Conservation (phyloP, 768 basidiomycete genomes). For the Calocera viscosa region DNA sequence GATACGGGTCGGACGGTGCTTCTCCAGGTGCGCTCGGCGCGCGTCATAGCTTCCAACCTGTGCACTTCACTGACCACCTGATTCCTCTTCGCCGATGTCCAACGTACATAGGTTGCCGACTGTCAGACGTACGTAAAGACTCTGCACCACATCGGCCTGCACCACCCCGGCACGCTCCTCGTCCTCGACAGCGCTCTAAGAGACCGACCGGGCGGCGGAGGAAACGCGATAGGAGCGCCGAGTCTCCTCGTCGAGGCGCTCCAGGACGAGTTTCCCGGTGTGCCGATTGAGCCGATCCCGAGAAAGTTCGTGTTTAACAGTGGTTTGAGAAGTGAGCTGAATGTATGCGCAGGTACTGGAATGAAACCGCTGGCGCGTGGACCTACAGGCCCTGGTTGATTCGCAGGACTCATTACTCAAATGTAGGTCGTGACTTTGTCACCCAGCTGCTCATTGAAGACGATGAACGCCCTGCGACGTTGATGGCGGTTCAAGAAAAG, state of each 20-base stretch:
- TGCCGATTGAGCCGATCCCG: slow-evolving; percentile 54
- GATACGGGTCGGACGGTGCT: slow-evolving; percentile 64
- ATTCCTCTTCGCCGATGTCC: slow-evolving; percentile 5
- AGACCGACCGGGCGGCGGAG: slow-evolving; percentile 26
- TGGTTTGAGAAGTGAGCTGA: neutral
- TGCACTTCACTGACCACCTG: slow-evolving; percentile 2
- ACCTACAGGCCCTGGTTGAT: neutral
- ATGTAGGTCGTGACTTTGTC: slow-evolving; percentile 58
- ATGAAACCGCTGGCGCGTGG: slow-evolving; percentile 54
- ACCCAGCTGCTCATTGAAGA: slow-evolving; percentile 66
- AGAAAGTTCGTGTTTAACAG: slow-evolving; percentile 31
- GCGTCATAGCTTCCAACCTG: neutral
- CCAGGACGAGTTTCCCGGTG: slow-evolving; percentile 56
- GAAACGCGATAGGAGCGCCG: slow-evolving; percentile 23
- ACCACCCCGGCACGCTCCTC: slow-evolving; percentile 55
- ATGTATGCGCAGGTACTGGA: slow-evolving; percentile 47
- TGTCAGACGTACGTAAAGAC: slow-evolving; percentile 83
- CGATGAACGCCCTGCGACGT: slow-evolving; percentile 65
- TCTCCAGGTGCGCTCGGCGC: slow-evolving; percentile 49
- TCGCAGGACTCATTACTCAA: slow-evolving; percentile 9
- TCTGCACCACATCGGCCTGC: slow-evolving; percentile 70
- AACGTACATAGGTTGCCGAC: slow-evolving; percentile 51
- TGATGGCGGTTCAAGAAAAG: slow-evolving; percentile 74
- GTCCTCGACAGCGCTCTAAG: slow-evolving; percentile 54
- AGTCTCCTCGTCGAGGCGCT: slow-evolving; percentile 58